Base-by-base conservation (phyloP, 106 monocot species). In the Allium sativum region DNA sequence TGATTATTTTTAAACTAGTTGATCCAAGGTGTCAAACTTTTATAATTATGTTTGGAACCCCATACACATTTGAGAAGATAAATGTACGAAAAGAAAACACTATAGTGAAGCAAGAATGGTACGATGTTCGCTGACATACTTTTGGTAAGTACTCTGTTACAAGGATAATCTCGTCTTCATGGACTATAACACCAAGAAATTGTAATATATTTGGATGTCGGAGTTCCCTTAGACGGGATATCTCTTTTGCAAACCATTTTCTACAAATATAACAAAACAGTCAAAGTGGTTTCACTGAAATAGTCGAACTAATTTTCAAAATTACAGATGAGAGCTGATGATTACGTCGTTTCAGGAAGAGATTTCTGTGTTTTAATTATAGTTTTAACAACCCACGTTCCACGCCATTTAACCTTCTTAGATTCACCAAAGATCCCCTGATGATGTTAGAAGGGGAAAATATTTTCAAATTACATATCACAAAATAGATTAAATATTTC, bases 181-280 rank as follows among this genome's bases (percentile, higher is more conserved):
- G 61, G 61, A 61, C 61, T 10, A 61, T 61, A 10, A 45, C 61
- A 61, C 61, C 61, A 61, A 61, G 61, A 61, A 61, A 61, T 45
- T 61, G 61, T 44, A 61, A 45, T 44, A 61, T 61, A 61, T 61
- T 61, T 45, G 61, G 61, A 45, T 61, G 61, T 45, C 61, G 61
- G 7, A 61, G 45, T 40, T 61, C 61, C 8, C 61, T 61, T 4
- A 61, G 61, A 61, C 61, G 61, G 45, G 61, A 61, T n/a, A 61
- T 61, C 14, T 61, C 61, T 61, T 45, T 61, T 17, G 61, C 45
- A 45, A 61, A 61, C 61, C 61, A 61, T 61, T 61, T 61, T 61
- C 61, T 61, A 14, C 61, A 61, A 20, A 20, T 6, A 45, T 3
- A 61, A 1, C 7, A 17, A 59, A 61, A 20, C 18, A 12, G 11